Conservation (phyloP, 2,329 filamentous ascomycete genomes). For the Neofusicoccum umdonicola region DNA sequence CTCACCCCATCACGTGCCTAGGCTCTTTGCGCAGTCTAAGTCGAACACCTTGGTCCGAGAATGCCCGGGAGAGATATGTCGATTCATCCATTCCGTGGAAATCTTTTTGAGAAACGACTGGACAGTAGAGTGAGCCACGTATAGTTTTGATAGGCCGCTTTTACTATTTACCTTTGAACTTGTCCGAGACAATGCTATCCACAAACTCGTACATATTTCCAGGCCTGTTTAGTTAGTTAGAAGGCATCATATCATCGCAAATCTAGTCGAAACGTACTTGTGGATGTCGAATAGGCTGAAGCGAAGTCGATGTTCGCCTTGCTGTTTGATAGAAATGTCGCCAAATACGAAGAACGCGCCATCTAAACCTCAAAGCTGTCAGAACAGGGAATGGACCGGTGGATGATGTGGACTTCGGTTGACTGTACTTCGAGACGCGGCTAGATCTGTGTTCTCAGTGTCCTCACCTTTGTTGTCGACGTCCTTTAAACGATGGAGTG, state of each 20-base stretch:
- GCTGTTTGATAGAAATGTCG: conserved; percentile 74
- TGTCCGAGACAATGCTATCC: conserved; percentile 57
- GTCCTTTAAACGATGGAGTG: conserved; percentile 78
- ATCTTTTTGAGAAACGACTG: conserved; percentile 58
- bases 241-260: not conserved
- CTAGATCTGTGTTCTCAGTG: no score
- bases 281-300: conserved; percentile 77
- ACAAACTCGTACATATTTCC: conserved; percentile 41
- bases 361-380: conserved; percentile 45
- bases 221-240: not conserved
- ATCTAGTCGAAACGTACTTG: conserved; percentile 44
- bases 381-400: not conserved
- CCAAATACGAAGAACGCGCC: conserved; percentile 90
- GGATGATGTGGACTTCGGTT: no score
- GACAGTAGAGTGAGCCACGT: conserved; percentile 17
- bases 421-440: no score
- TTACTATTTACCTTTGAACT: conserved; percentile 63
- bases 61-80: conserved; percentile 74
- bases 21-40: conserved; percentile 81
- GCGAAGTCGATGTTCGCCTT: conserved; percentile 69
- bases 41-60: conserved; percentile 84
- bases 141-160: conserved; percentile 2
- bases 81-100: conserved; percentile 81
- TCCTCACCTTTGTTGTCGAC: conserved; percentile 60
- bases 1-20: conserved; percentile 39